Base-by-base conservation (phyloP, 2,329 filamentous ascomycete genomes). In the Xylaria sp. region DNA sequence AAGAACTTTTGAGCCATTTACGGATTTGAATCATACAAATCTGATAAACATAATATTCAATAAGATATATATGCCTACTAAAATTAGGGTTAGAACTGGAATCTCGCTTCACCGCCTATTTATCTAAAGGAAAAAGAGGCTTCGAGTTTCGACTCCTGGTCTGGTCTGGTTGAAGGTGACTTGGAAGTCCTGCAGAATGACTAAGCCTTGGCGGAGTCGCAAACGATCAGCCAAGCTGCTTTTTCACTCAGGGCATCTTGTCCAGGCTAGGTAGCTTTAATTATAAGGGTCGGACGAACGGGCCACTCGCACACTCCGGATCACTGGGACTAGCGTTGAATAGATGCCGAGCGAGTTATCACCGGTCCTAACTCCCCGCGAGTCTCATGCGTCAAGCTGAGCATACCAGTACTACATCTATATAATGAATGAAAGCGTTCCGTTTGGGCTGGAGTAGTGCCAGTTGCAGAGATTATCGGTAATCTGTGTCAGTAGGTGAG, bases 171-270 rank as follows among this genome's bases (percentile, higher is more conserved):
- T 59, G 64, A 18, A 51, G 13, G 32, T 56, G 39, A 41, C 39
- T 25, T 25, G 0, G 20, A 37, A 46, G 28, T 48, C 39, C 56
- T 18, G 23, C 18, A 41, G 20, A 41, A 39, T 56, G 57, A 61
- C 63, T 61, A 60, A 61, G 63, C 28, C 28, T 65, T 37, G 32
- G 52, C 62, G 25, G 20, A 59, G 25, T 25, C 23, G 12, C 51
- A 9, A 18, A 48, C 34, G 12, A 39, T 2, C 2, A 34, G 28
- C 39, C 23, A 46, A 37, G 39, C 48, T 20, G 25, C 39, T 50
- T 39, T 39, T 25, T 20, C 28, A 28, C 28, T 28, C 28, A 28
- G 28, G 28, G 28, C 41, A 4, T 50, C 23, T 23, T 25, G 8
- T 50, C 23, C 10, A 12, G 20, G 3, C 18, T 50, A 23, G 20